Conservation (phyloP, 1,139 yeast genomes). For the Spathaspora sp. region DNA sequence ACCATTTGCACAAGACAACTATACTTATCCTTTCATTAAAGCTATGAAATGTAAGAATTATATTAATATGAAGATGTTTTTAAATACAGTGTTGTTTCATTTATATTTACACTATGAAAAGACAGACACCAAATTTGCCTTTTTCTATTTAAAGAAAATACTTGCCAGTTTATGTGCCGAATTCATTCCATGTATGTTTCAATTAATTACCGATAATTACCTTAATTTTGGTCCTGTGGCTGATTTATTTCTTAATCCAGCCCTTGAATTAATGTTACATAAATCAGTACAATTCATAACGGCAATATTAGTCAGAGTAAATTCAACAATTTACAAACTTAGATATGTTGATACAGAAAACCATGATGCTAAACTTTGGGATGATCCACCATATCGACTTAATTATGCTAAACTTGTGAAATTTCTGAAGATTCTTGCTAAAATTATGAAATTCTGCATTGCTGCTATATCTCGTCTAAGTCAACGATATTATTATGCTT, state of each 20-base stretch:
- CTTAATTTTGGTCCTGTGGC: constrained; percentile 34
- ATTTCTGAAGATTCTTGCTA: constrained; percentile 20
- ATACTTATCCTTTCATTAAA: constrained; percentile 29
- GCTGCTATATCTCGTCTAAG: constrained; percentile 30
- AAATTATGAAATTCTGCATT: constrained; percentile 21
- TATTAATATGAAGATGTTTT: constrained; percentile 30
- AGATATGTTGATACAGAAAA: constrained; percentile 14
- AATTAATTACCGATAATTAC: constrained; percentile 27
- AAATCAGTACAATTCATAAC: constrained; percentile 29
- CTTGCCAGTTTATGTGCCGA: constrained; percentile 23
- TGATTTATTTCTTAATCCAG: constrained; percentile 38
- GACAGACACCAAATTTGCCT: constrained; percentile 22
- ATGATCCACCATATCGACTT: constrained; percentile 15
- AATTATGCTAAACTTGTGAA: constrained; percentile 21
- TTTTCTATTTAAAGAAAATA: constrained; percentile 32
- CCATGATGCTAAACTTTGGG: constrained; percentile 20
- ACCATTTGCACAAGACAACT: constrained; percentile 25
- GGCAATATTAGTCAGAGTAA: constrained; percentile 20
- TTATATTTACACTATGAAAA: constrained; percentile 31
- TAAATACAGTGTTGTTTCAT: constrained; percentile 26
- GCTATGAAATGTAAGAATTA: constrained; percentile 32
- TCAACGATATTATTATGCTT: constrained; percentile 43
- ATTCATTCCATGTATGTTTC: constrained; percentile 28
- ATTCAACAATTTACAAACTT: constrained; percentile 23
- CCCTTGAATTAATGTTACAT: constrained; percentile 29